Evolutionary conservation across 2,329 filamentous ascomycete species (phyloP).

Genomic region (Phymatotrichopsis omnivora): DNA sequence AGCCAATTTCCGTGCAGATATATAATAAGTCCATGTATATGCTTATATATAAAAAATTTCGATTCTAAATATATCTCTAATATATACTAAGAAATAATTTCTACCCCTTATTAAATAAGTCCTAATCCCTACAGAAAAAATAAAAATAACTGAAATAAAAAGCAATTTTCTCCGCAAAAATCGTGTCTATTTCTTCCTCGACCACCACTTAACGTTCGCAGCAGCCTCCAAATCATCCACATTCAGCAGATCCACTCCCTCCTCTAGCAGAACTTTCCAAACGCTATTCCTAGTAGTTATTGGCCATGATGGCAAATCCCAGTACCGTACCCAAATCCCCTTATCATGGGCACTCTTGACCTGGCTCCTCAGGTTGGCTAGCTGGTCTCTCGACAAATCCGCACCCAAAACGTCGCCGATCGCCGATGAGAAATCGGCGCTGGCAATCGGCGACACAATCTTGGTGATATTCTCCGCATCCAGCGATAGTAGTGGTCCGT

Average conservation of each 20-base stretch:
- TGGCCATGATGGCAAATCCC: constrained; percentile 51
- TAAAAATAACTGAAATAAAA: too few species aligned
- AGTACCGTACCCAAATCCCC: constrained; percentile 50
- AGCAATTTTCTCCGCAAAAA: too few species aligned
- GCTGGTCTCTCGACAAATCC: constrained; percentile 26
- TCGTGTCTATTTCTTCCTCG: too few species aligned
- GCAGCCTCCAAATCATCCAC: constrained; percentile 49
- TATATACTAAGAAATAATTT: too few species aligned
- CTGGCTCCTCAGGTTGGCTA: constrained; percentile 26
- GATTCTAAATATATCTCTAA: too few species aligned
- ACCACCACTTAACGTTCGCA: constrained; percentile 19
- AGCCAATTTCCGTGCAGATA: too few species aligned
- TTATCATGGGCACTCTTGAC: constrained; percentile 40
- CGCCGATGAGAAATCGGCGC: constrained; percentile 21
- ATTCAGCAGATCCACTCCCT: constrained; percentile 52
- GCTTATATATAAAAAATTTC: too few species aligned
- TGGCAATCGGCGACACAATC: constrained; percentile 31
- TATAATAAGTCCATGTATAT: too few species aligned
- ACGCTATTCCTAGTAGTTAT: constrained; percentile 44
- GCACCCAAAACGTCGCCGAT: constrained; percentile 21
- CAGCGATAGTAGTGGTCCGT: constrained; percentile 46
- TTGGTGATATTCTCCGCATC: constrained; percentile 30
- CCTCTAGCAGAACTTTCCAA: constrained; percentile 47
- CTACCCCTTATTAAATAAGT: too few species aligned
- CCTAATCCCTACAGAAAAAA: too few species aligned